phyloP scores from a whole-genome alignment of 2,329 filamentous ascomycete species.

The Apiospora aurea region DNA sequence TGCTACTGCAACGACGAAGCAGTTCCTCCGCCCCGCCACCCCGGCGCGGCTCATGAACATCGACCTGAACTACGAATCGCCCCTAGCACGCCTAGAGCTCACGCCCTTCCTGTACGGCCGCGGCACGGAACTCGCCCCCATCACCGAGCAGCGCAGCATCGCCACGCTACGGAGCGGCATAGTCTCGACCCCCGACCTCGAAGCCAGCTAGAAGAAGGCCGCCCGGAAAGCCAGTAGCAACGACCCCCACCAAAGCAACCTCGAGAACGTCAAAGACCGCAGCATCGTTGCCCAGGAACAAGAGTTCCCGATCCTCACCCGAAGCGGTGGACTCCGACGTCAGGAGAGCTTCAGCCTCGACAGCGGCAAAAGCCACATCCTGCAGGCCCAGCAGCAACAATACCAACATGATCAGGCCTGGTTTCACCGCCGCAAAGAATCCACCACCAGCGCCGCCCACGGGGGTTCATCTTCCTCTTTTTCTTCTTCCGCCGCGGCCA shows the following conservation, averaged over 20 bases:
- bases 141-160: constrained; percentile 24
- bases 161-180: constrained; percentile 13
- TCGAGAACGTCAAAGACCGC: not conserved
- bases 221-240: not conserved
- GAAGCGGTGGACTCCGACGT: not conserved
- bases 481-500: not conserved
- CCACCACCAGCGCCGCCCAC: not conserved
- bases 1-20: not conserved
- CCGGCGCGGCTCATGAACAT: constrained; percentile 14
- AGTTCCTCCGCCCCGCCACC: not conserved
- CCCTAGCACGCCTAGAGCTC: constrained; percentile 20
- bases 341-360: constrained; percentile 12
- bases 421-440: not conserved
- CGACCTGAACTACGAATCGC: constrained; percentile 5
- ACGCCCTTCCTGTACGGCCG: constrained; percentile 21
- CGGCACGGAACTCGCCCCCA: constrained; percentile 16
- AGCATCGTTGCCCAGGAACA: not conserved
- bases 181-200: constrained; percentile 8
- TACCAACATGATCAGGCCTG: not conserved
- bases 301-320: not conserved
- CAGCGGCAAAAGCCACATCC: not conserved
- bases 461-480: not conserved
- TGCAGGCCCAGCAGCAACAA: not conserved
- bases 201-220: not conserved
- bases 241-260: not conserved